Base-by-base conservation (phyloP, 2,329 filamentous ascomycete species). In the Talaromyces sp. region DNA sequence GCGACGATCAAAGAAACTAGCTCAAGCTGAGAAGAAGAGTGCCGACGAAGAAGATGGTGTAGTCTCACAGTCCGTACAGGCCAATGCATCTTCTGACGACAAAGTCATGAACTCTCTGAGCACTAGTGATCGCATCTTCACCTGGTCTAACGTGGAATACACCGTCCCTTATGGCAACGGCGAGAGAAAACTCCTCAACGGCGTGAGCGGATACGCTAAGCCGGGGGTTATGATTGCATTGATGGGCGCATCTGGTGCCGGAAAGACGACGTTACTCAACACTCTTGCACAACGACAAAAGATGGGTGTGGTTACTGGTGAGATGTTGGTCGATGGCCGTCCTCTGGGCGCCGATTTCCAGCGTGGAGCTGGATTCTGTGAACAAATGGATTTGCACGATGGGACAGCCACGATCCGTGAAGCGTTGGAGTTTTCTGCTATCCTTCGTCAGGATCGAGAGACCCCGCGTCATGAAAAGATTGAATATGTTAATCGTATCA, bases 191-290 rank as follows among this genome's bases (percentile, higher is more conserved):
- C 77, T 89, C 1, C 75, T 90, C 50, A 87, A 89, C 66, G 80
- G 84, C 5, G 83, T 94, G 60, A 86, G 80, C 58, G 90, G 90
- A 1, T 93, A 89, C 64, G 89, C 85, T 1, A 91, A 91, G 66
- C 90, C 90, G 1, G 89, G 90, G 17, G 74, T 88, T 17, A 86
- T 95, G 82, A 85, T 90, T 43, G 90, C 90, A 0, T 77, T 95
- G 1, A 89, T 94, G 79, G 91, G 91, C 56, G 88, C 88, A 1
- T 89, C 84, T 3, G 89, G 89, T 43, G 90, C 91, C 8, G 91
- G 90, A 11, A 95, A 95, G 74, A 92, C 89, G 0, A 94, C 90
- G 0, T 76, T 95, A 0, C 78, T 95, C 17, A 91, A 94, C 70
- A 90, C 88, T 0, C 74, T 89, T 1, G 85, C 89, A 0, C 88